phyloP scores from a whole-genome alignment of 176 grass and related monocot species.

The Zea luxurians region DNA sequence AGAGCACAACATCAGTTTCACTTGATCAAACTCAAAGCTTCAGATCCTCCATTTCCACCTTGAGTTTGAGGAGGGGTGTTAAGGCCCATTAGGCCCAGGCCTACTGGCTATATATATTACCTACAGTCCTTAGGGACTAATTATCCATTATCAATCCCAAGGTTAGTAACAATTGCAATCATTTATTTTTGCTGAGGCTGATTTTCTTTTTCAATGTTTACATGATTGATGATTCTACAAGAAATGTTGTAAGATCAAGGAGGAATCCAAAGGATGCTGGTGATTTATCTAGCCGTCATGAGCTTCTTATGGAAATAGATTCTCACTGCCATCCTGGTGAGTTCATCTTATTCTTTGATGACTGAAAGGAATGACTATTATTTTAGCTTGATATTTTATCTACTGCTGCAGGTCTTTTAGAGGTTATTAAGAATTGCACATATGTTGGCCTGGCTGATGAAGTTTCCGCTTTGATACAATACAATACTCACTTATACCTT shows the following conservation, averaged over 20 bases:
- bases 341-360: constrained; percentile 39
- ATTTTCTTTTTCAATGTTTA: constrained; percentile 28
- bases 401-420: constrained; percentile 66
- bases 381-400: constrained; percentile 36
- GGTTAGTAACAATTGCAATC: too few species aligned
- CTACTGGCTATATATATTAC: too few species aligned
- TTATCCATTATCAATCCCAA: too few species aligned
- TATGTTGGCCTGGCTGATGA: constrained; percentile 93
- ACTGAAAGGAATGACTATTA: constrained; percentile 19
- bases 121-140: too few species aligned
- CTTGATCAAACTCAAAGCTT: too few species aligned
- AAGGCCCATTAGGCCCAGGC: too few species aligned
- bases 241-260: constrained; percentile 84
- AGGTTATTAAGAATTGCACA: constrained; percentile 88
- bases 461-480: constrained; percentile 77
- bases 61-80: too few species aligned
- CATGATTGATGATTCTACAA: constrained; percentile 40
- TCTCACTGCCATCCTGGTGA: constrained; percentile 70
- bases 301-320: constrained; percentile 74
- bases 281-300: constrained; percentile 77
- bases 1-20: too few species aligned
- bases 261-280: constrained; percentile 75
- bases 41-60: too few species aligned
- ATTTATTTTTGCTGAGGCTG: constrained; percentile 14
- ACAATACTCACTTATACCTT: constrained; percentile 82